Evolutionary conservation across 768 basidiomycete species (phyloP), one percentile per base, ranked within the genome.

Genomic region (Lactarius quietus): DNA sequence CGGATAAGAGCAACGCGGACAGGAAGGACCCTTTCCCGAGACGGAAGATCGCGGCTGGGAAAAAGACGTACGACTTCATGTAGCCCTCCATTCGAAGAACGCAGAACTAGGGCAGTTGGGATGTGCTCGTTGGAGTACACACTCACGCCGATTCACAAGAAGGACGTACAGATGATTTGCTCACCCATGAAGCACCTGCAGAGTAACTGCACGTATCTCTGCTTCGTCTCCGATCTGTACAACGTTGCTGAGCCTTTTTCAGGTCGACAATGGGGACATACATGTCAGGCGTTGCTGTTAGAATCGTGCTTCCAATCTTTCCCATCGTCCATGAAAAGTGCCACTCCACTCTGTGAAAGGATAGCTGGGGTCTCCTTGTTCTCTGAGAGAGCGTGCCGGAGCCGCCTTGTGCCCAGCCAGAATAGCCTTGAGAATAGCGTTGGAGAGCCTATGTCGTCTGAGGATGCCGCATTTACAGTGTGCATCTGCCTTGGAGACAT

Each of bases 281-380:
- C 65, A 28, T 66, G 58, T 61, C 61, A 66, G 8, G 55, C 51
- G 10, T 62, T 66, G 45, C n/a, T 38, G 2, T 54, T 12, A 1
- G 61, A 39, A 9, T 63, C 61, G 35, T 57, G 48, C 55, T 43
- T 66, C 14, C 65, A 61, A 6, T 63, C 65, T 10, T n/a, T 57
- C 10, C 14, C 26, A 10, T 39, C 57, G 53, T 59, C 61, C n/a
- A 41, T 7, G n/a, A 62, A 63, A 1, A 58, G 45, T 6, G 65
- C 65, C 14, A 62, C 57, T n/a, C 65, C 65, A 20, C 65, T 66
- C n/a, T 63, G 38, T 66, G 65, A 20, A 14, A 63, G 31, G 45
- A 39, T 41, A 8, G 51, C 51, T 8, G 43, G 55, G 26, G 38
- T 3, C 35, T 62, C 63, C 43, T 20, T 3, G 9, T 66, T 61